Evolutionary conservation across 768 basidiomycete genomes (phyloP).

Genomic region (Boletus pseudopeckii): DNA sequence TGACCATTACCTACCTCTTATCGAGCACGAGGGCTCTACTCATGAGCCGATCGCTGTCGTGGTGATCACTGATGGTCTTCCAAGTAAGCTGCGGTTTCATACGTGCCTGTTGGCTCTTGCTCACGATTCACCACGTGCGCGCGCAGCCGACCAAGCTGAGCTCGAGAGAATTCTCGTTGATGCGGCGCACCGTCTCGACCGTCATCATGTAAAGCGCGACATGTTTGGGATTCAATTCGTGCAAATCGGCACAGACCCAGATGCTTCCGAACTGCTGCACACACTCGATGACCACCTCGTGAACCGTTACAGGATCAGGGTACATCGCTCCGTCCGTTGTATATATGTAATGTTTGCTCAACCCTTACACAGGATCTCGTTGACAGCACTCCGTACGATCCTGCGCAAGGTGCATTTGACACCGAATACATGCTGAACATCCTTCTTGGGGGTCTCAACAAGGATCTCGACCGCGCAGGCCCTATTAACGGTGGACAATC

Average conservation of each 20-base stretch:
- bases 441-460: conserved; percentile 26
- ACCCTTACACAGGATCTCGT: conserved; percentile 40
- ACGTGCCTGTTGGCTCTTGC: background rate
- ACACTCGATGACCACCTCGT: conserved; percentile 39
- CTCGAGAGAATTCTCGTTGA: conserved; percentile 33
- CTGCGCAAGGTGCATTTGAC: conserved; percentile 28
- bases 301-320: conserved; percentile 30
- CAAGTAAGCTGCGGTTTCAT: conserved; percentile 30
- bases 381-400: conserved; percentile 42
- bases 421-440: conserved; percentile 37
- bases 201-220: conserved; percentile 29
- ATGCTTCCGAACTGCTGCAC: conserved; percentile 38
- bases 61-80: conserved; percentile 39
- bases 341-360: background rate
- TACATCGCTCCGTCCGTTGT: background rate
- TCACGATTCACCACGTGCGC: background rate
- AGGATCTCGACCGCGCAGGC: conserved; percentile 14
- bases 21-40: conserved; percentile 26
- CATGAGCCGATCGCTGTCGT: conserved; percentile 37
- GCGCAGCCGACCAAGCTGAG: conserved; percentile 27
- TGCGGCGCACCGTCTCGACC: conserved; percentile 40
- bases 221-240: conserved; percentile 47
- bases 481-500: conserved; percentile 4
- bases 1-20: conserved; percentile 32
- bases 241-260: conserved; percentile 41